Conservation (phyloP, 495 filamentous ascomycete genomes). For the Xanthoparmelia taractica region DNA sequence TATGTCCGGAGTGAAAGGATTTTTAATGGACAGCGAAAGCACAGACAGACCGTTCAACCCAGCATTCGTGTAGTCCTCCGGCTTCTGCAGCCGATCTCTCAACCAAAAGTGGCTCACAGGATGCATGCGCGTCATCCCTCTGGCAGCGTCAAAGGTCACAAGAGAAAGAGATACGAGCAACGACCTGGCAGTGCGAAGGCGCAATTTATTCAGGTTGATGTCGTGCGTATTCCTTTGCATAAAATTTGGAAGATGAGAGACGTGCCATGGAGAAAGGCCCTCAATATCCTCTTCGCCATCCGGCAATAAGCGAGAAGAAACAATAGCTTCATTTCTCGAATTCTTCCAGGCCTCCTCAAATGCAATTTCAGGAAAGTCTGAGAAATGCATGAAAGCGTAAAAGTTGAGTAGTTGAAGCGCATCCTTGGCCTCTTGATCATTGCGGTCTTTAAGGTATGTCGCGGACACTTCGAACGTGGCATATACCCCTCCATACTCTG, state of each 20-base stretch:
- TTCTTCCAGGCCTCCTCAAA: slow-evolving; percentile 1
- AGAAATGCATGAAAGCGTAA: slow-evolving; percentile 3
- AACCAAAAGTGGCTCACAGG: slow-evolving; percentile 1
- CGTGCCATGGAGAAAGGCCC: not conserved
- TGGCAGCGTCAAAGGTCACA: not conserved
- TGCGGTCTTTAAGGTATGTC: not conserved
- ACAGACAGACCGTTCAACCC: not conserved
- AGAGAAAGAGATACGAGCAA: not conserved
- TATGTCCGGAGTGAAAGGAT: not conserved
- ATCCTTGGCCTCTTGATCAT: not conserved
- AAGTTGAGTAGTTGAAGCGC: slow-evolving; percentile 1
- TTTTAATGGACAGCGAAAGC: not conserved
- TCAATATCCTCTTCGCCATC: not conserved
- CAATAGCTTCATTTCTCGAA: not conserved
- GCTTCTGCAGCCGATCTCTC: not conserved
- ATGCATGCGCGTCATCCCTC: not conserved
- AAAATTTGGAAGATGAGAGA: not conserved
- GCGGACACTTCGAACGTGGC: not conserved
- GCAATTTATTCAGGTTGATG: not conserved
- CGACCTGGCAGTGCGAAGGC: not conserved
- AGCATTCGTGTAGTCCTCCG: not conserved
- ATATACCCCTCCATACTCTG: not conserved
- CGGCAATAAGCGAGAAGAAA: not conserved
- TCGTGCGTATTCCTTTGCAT: not conserved
- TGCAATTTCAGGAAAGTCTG: not conserved